These are phyloP conservation scores for Magnusiomyces tetraspermus DNA, from an alignment of 1,139 yeast species.

Conservation along the genomic window DNA sequence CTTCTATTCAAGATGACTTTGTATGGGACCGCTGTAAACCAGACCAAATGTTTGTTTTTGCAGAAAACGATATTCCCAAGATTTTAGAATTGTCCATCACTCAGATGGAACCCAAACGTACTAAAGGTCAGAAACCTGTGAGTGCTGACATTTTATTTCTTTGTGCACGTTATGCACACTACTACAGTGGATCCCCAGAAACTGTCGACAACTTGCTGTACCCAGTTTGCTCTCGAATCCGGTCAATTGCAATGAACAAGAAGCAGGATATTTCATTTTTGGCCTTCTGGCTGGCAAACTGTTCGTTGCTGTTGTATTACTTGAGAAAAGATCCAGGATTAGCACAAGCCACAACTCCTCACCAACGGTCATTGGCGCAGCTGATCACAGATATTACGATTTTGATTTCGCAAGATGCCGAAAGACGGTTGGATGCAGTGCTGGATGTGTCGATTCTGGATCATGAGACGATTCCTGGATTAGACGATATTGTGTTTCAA, in stretches of 20 bases:
- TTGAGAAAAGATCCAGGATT: constrained; percentile 33
- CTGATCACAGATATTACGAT: constrained; percentile 32
- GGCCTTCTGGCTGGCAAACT: constrained; percentile 38
- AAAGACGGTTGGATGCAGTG: constrained; percentile 31
- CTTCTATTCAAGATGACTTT: constrained; percentile 21
- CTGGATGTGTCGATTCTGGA: constrained; percentile 36
- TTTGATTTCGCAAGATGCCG: constrained; percentile 32
- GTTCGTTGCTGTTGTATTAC: constrained; percentile 34
- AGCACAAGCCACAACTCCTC: constrained; percentile 24
- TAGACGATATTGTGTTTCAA: constrained; percentile 35
- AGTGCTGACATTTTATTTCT: constrained; percentile 38
- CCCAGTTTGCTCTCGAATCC: constrained; percentile 32
- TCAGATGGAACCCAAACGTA: constrained; percentile 33
- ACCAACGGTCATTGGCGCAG: constrained; percentile 29
- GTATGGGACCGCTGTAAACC: constrained; percentile 35
- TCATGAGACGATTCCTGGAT: constrained; percentile 38
- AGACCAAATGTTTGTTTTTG: constrained; percentile 36
- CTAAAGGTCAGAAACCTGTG: constrained; percentile 33
- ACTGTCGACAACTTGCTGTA: constrained; percentile 29
- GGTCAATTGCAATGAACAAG: constrained; percentile 27
- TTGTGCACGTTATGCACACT: constrained; percentile 36
- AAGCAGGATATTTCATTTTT: constrained; percentile 34
- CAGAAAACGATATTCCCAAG: constrained; percentile 32
- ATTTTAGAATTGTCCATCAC: constrained; percentile 34
- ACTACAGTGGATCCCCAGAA: constrained; percentile 30